Percentiles rank a stretch among this genome's conserved stretches.
These are phyloP conservation scores for Aureobasidium pullulans DNA, from an alignment of 2,329 filamentous ascomycete genomes.

Conservation along the genomic window DNA sequence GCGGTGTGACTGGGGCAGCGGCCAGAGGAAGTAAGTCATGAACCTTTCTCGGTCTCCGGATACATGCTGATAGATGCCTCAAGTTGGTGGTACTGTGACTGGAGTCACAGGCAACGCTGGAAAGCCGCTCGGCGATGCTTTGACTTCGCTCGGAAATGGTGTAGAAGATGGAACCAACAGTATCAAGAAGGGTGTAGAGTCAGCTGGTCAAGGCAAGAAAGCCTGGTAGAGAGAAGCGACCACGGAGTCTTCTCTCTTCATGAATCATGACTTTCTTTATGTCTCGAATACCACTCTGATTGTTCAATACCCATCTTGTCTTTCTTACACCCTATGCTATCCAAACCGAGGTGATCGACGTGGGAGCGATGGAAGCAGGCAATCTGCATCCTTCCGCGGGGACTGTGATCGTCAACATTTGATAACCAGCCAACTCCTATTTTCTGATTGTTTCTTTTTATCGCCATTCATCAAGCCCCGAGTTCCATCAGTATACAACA, in stretches of 20 bases:
- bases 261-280: not conserved
- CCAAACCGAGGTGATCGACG: no score
- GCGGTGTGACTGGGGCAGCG: constrained; percentile 44
- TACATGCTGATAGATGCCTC: not conserved
- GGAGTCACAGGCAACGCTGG: constrained; percentile 35
- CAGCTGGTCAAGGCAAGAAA: constrained; percentile 41
- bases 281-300: not conserved
- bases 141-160: constrained; percentile 37
- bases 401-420: no score
- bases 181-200: constrained; percentile 39
- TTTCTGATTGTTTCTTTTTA: no score
- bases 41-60: not conserved
- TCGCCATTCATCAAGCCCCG: no score
- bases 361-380: no score
- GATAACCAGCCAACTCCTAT: no score
- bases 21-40: constrained; percentile 28
- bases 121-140: constrained; percentile 35
- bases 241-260: not conserved
- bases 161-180: constrained; percentile 37
- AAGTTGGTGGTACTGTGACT: constrained; percentile 38
- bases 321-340: no score
- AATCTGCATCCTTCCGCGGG: no score
- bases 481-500: no score
- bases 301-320: no score
- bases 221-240: constrained; percentile 11